phyloP scores from a whole-genome alignment of 805 yeast genomes.

The Myxozyma neotropica region DNA sequence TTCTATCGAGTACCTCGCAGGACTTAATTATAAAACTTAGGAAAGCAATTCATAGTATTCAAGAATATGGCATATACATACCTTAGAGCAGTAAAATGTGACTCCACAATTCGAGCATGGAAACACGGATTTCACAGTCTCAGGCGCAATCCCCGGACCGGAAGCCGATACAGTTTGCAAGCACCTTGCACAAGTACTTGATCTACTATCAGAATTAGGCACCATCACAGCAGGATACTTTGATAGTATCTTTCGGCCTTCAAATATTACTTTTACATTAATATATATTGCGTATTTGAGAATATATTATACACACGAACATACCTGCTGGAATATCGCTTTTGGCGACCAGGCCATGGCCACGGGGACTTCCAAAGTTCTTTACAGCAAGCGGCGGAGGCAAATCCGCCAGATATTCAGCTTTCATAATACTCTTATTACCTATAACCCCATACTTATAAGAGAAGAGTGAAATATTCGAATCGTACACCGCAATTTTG shows the following conservation, averaged over 20 bases:
- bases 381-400: background rate
- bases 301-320: background rate
- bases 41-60: background rate
- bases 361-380: background rate
- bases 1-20: conserved; percentile 18
- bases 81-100: conserved; percentile 22
- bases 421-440: background rate
- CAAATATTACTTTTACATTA: background rate
- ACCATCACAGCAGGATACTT: conserved; percentile 6
- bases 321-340: background rate
- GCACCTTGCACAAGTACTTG: conserved; percentile 16
- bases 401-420: background rate
- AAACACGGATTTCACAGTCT: background rate
- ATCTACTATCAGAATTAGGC: conserved; percentile 2
- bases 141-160: conserved; percentile 7
- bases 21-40: conserved; percentile 2
- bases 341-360: conserved; percentile 11
- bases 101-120: conserved; percentile 9
- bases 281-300: background rate
- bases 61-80: background rate
- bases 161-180: background rate
- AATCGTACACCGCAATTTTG: no score
- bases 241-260: background rate
- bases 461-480: no score
- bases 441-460: background rate